Conservation (phyloP, 208 protist genomes). For the Trichomonas tenax region DNA sequence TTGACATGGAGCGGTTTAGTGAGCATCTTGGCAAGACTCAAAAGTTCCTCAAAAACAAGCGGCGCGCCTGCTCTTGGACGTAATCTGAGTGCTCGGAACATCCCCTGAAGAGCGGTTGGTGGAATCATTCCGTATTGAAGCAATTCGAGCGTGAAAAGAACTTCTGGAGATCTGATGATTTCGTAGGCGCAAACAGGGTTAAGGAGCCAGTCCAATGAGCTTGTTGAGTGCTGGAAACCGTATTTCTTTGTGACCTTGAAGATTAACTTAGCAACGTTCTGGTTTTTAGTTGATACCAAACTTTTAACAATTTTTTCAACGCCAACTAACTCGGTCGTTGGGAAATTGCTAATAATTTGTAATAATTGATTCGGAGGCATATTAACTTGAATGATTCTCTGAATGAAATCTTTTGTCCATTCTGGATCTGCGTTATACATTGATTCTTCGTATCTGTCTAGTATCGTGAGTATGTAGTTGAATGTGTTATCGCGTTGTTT, state of each 20-base stretch:
- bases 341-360: background rate
- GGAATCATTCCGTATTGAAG: background rate
- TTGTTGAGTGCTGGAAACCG: background rate
- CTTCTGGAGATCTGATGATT: background rate
- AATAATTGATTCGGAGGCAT: background rate
- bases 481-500: background rate
- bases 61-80: no score
- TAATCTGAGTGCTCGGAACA: background rate
- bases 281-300: background rate
- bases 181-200: background rate
- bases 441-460: background rate
- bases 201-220: background rate
- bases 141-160: background rate
- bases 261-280: background rate
- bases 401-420: background rate
- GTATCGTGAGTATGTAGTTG: background rate
- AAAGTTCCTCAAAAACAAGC: background rate
- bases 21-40: background rate
- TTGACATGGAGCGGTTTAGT: background rate
- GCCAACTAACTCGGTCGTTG: background rate
- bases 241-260: background rate
- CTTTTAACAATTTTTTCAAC: background rate
- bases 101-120: background rate
- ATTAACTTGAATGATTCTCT: background rate
- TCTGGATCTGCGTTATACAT: background rate